These are phyloP conservation scores for Persicaria maculosa DNA, from an alignment of 148 eudicot genomes.

Conservation along the genomic window DNA sequence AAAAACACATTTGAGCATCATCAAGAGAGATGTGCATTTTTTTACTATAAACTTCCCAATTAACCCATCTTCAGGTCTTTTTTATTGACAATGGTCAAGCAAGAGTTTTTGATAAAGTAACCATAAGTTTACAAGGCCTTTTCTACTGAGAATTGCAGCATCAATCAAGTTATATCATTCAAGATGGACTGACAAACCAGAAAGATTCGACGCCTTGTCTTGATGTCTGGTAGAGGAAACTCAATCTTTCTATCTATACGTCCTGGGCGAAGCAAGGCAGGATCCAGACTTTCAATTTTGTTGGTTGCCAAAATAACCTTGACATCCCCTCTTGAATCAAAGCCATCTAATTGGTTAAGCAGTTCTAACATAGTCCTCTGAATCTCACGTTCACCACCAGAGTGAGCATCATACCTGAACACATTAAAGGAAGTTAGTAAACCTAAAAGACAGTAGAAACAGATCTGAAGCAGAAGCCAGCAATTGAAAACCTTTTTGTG, in stretches of 20 bases:
- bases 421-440: background rate
- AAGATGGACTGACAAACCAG: slow-evolving; percentile 22
- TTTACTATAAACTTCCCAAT: too few relatives aligned
- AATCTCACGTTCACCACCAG: slow-evolving; percentile 88
- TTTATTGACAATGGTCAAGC: too few relatives aligned
- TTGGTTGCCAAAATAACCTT: slow-evolving; percentile 80
- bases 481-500: slow-evolving; percentile 53
- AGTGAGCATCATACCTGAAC: slow-evolving; percentile 67
- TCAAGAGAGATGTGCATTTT: too few relatives aligned
- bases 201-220: slow-evolving; percentile 81
- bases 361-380: slow-evolving; percentile 90
- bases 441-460: background rate
- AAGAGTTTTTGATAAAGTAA: too few relatives aligned
- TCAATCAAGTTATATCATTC: too few relatives aligned
- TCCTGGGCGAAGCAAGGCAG: slow-evolving; percentile 83
- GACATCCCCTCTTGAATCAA: slow-evolving; percentile 26
- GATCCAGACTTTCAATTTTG: slow-evolving; percentile 81
- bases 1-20: too few relatives aligned
- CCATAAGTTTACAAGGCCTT: too few relatives aligned
- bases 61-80: too few relatives aligned
- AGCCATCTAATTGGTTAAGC: slow-evolving; percentile 85
- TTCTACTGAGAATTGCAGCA: too few relatives aligned
- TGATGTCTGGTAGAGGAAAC: slow-evolving; percentile 83
- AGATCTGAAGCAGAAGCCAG: background rate
- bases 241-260: slow-evolving; percentile 84